These are phyloP conservation scores for Phytopythium sindhum DNA, from an alignment of 352 stramenopile genomes.

Conservation along the genomic window DNA sequence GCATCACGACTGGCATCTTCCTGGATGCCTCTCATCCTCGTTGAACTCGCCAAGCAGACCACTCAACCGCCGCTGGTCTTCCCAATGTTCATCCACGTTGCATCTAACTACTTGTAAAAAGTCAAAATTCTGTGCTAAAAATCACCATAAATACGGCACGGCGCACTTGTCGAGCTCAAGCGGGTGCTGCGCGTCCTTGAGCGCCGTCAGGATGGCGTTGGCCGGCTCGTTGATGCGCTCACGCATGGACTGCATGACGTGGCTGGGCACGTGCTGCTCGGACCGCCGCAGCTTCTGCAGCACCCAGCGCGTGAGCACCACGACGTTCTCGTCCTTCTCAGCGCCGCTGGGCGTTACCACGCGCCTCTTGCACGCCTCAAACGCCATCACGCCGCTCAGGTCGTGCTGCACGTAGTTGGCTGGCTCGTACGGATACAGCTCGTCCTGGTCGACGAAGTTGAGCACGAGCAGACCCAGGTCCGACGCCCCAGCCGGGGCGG, in stretches of 20 bases:
- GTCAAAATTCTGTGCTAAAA: background rate
- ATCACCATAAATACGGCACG: slow-evolving; percentile 6
- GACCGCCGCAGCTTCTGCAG: slow-evolving; percentile 24
- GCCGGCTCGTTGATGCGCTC: slow-evolving; percentile 27
- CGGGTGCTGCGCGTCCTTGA: slow-evolving; percentile 14
- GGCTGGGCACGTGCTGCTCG: slow-evolving; percentile 16
- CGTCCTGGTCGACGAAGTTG: slow-evolving; percentile 35
- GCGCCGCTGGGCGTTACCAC: slow-evolving; percentile 19
- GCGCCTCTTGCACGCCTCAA: slow-evolving; percentile 22
- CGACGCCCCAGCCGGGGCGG: slow-evolving; percentile 5
- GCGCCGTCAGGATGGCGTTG: slow-evolving; percentile 22
- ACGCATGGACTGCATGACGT: slow-evolving; percentile 27
- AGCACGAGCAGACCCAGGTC: slow-evolving; percentile 29
- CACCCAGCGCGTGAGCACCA: slow-evolving; percentile 27
- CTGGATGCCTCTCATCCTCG: slow-evolving; percentile 3
- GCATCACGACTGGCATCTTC: background rate
- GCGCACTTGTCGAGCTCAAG: slow-evolving; percentile 15
- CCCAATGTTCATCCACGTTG: background rate
- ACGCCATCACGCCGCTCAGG: slow-evolving; percentile 25
- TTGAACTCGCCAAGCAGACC: slow-evolving; percentile 6
- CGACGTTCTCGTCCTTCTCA: slow-evolving; percentile 19
- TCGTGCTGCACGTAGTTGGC: slow-evolving; percentile 27
- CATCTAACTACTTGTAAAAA: background rate
- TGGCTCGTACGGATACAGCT: slow-evolving; percentile 30
- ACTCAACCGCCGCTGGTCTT: background rate